A percentile compares a stretch with the other conserved stretches of the same genome.
Evolutionary conservation across 441 rosid genomes (phyloP).

Genomic region (Gossypium schwendimanii): DNA sequence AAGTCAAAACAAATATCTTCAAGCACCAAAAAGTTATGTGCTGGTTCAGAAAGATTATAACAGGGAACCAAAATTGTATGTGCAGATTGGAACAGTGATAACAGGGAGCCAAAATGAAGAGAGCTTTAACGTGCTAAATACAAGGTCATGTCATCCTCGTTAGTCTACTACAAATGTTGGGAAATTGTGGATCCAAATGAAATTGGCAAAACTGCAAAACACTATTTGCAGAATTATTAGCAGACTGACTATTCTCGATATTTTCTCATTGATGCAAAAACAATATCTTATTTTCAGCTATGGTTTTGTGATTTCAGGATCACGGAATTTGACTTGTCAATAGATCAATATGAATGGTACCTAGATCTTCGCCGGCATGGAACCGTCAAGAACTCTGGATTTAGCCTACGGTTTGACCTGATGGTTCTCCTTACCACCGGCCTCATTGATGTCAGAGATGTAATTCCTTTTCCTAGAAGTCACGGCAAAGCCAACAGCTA

Average conservation of each 20-base stretch:
- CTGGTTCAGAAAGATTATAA: constrained; percentile 4
- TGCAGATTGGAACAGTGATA: constrained; percentile 62
- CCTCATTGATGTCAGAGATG: constrained; percentile 71
- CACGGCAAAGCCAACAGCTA: constrained; percentile 36
- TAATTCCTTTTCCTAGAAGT: constrained; percentile 68
- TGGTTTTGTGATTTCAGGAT: constrained; percentile 40
- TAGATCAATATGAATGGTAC: constrained; percentile 74
- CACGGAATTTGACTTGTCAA: constrained; percentile 36
- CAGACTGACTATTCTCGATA: no score
- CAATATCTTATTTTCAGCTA: neutral
- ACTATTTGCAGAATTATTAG: no score
- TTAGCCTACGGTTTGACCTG: constrained; percentile 58
- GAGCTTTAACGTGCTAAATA: constrained; percentile 36
- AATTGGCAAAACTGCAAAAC: no score
- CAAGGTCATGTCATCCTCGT: constrained; percentile 30
- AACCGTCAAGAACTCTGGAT: constrained; percentile 67
- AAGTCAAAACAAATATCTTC: neutral
- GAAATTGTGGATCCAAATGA: neutral
- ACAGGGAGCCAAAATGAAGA: constrained; percentile 83
- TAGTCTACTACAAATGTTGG: neutral
- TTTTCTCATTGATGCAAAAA: no score
- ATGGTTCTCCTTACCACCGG: constrained; percentile 71
- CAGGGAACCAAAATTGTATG: neutral
- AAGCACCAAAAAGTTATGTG: neutral
- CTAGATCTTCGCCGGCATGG: constrained; percentile 77